A percentile compares a stretch with the other conserved stretches of the same genome.
Conservation (phyloP, 257 asterid genomes). For the Striga asiatica region DNA sequence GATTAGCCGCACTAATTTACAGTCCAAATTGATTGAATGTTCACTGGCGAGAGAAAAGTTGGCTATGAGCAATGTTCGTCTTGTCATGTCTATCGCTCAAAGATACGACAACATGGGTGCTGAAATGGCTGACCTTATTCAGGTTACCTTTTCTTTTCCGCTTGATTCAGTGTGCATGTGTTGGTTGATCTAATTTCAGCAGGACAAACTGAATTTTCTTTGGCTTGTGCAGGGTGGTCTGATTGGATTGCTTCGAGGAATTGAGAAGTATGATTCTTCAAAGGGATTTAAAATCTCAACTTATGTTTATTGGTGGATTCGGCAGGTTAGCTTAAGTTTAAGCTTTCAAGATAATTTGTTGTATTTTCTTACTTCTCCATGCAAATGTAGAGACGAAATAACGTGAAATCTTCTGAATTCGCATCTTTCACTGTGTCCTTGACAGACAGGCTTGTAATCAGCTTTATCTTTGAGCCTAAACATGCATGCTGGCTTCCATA, state of each 20-base stretch:
- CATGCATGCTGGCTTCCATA: background rate
- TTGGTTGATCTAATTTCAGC: background rate
- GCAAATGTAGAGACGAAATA: background rate
- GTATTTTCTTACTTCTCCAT: too few relatives aligned
- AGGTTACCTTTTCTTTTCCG: slow-evolving; percentile 43
- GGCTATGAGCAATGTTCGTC: slow-evolving; percentile 93
- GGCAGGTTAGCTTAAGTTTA: slow-evolving; percentile 89
- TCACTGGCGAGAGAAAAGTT: slow-evolving; percentile 89
- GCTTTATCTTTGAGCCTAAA: background rate
- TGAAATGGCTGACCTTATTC: slow-evolving; percentile 88
- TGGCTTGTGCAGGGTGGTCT: slow-evolving; percentile 63
- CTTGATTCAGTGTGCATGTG: background rate
- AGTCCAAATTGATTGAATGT: slow-evolving; percentile 51
- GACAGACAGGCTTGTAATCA: background rate
- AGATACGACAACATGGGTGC: slow-evolving; percentile 92
- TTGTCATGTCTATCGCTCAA: slow-evolving; percentile 93
- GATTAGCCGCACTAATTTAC: slow-evolving; percentile 50
- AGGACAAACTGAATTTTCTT: slow-evolving; percentile 2
- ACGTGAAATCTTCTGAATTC: background rate
- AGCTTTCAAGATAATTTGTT: too few relatives aligned
- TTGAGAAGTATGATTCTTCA: slow-evolving; percentile 86
- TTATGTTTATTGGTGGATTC: slow-evolving; percentile 98
- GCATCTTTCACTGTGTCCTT: background rate
- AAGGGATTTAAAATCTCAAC: slow-evolving; percentile 96
- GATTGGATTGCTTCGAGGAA: slow-evolving; percentile 86